Conservation (phyloP, 75 land plant species). For the Gnetum montanum region DNA sequence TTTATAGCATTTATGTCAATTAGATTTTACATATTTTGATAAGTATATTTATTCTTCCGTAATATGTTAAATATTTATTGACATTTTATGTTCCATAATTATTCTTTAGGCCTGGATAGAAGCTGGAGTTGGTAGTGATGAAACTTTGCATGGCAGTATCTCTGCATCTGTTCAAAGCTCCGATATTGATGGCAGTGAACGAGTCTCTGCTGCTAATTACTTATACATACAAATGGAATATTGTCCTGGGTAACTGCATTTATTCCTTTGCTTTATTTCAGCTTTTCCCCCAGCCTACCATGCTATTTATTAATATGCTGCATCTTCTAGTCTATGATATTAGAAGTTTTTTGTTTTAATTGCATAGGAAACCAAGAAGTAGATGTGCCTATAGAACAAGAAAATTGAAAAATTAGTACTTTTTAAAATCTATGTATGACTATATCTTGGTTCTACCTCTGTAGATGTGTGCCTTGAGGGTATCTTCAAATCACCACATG, state of each 20-base stretch:
- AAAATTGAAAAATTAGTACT: no score
- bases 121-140: conserved; percentile 33
- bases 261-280: background rate
- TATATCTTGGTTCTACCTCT: no score
- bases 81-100: background rate
- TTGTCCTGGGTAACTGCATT: conserved; percentile 79
- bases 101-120: conserved; percentile 86
- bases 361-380: no score
- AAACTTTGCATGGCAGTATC: conserved; percentile 21
- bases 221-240: conserved; percentile 97
- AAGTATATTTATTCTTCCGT: no score
- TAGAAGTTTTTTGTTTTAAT: no score
- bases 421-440: no score
- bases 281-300: background rate
- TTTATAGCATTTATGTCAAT: background rate
- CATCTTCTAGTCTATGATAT: no score
- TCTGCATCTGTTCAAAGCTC: conserved; percentile 35
- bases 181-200: conserved; percentile 21
- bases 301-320: no score
- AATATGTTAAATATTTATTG: background rate
- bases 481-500: no score
- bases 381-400: no score
- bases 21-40: no score
- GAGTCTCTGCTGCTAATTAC: conserved; percentile 20
- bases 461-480: no score